Evolutionary conservation across 2,329 filamentous ascomycete species (phyloP).

Genomic region (Teratosphaeria zuluensis): DNA sequence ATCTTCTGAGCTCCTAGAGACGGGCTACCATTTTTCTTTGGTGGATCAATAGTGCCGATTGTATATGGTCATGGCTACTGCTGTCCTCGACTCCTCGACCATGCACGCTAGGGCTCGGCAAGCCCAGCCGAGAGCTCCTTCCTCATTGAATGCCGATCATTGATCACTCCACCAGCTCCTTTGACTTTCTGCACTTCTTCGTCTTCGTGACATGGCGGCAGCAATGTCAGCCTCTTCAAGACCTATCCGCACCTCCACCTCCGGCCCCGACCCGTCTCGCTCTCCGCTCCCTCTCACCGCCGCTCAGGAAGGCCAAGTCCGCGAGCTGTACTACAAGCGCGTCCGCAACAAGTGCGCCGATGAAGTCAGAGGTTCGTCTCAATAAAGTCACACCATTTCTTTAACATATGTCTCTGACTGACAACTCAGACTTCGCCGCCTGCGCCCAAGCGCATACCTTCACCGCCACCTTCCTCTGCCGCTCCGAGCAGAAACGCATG

Average conservation of each 20-base stretch:
- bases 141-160: not conserved
- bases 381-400: not conserved
- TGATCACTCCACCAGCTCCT: not conserved
- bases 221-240: not conserved
- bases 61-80: no score
- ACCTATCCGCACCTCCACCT: not conserved
- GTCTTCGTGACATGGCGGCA: not conserved
- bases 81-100: no score
- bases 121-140: not conserved
- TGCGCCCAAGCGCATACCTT: conserved; percentile 82
- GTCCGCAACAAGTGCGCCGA: conserved; percentile 65
- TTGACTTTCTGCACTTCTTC: not conserved
- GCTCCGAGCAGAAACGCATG: conserved; percentile 70
- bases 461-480: conserved; percentile 79
- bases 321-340: conserved; percentile 69
- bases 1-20: no score
- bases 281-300: conserved; percentile 69
- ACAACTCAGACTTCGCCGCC: conserved; percentile 66
- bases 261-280: conserved; percentile 4
- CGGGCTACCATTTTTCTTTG: no score
- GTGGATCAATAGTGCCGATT: no score
- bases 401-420: not conserved
- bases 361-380: conserved; percentile 37
- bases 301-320: conserved; percentile 70
- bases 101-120: not conserved